Conservation (phyloP, 2,329 filamentous ascomycete genomes). For the Albophoma yamanashiensis region DNA sequence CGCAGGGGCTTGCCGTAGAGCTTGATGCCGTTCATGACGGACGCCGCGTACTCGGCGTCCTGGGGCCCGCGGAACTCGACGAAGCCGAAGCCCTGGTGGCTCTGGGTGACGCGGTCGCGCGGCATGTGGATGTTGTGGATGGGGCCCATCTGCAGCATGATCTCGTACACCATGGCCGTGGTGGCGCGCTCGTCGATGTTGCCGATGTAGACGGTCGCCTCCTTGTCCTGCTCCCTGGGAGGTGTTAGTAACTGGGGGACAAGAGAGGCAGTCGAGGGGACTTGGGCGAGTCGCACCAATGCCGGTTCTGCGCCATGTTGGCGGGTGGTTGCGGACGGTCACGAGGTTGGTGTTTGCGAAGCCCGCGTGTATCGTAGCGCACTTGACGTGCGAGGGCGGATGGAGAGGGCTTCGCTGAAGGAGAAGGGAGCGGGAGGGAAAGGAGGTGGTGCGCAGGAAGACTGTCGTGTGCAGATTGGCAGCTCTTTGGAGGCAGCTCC, state of each 20-base stretch:
- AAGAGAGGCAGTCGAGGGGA: not conserved
- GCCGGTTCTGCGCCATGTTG: constrained; percentile 58
- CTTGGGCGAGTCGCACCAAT: constrained; percentile 50
- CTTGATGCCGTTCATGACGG: constrained; percentile 93
- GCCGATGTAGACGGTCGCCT: constrained; percentile 94
- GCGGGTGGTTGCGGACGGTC: constrained; percentile 5
- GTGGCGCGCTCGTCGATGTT: constrained; percentile 96
- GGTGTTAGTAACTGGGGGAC: not conserved
- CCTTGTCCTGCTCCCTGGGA: constrained; percentile 87
- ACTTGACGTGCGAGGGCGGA: not conserved
- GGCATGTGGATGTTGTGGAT: constrained; percentile 98
- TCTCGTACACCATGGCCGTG: constrained; percentile 86
- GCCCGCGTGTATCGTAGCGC: not conserved
- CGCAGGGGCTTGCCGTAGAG: constrained; percentile 90
- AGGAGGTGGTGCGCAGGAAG: not conserved
- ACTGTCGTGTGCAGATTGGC: not conserved
- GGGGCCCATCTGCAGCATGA: constrained; percentile 95
- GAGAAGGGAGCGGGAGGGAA: not conserved
- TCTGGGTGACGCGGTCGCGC: constrained; percentile 94
- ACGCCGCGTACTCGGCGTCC: constrained; percentile 92
- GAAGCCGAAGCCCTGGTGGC: constrained; percentile 96
- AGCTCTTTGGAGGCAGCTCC: not conserved
- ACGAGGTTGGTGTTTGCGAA: not conserved
- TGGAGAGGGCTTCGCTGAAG: not conserved
- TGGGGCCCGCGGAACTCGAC: constrained; percentile 95